phyloP scores from a whole-genome alignment of 257 asterid species.

The Fraxinus quadrangulata region DNA sequence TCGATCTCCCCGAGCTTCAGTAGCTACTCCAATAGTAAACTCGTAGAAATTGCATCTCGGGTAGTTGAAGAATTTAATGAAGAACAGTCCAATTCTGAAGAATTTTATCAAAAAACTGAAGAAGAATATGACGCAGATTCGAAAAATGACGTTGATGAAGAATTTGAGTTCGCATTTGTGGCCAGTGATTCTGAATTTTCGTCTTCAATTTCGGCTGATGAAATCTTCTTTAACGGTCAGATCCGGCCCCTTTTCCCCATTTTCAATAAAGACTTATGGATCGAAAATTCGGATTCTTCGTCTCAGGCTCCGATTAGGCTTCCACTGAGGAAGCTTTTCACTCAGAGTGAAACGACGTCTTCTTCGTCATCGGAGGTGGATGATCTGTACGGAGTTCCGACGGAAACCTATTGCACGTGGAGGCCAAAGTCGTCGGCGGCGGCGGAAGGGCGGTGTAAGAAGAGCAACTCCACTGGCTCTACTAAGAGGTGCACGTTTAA shows the following conservation, averaged over 20 bases:
- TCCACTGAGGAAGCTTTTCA: conserved; percentile 53
- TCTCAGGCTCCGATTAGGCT: conserved; percentile 33
- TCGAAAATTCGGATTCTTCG: conserved; percentile 20
- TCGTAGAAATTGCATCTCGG: conserved; percentile 47
- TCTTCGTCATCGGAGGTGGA: conserved; percentile 48
- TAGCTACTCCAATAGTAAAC: conserved; percentile 38
- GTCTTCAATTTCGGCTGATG: conserved; percentile 60
- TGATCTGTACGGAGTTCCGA: conserved; percentile 49
- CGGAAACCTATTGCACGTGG: conserved; percentile 62
- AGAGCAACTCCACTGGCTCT: conserved; percentile 55
- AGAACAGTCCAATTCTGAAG: conserved; percentile 23
- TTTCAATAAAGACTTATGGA: conserved; percentile 39
- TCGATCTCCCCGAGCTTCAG: conserved; percentile 56
- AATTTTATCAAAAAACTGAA: conserved; percentile 33
- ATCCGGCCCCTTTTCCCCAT: conserved; percentile 67
- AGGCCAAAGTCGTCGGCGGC: conserved; percentile 27
- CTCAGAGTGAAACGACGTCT: conserved; percentile 42
- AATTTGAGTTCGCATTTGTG: conserved; percentile 46
- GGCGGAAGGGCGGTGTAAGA: conserved; percentile 39
- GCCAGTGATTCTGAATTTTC: conserved; percentile 29
- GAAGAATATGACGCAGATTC: conserved; percentile 11
- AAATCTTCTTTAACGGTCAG: conserved; percentile 72
- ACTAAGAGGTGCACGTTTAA: conserved; percentile 54
- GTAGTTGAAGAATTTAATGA: conserved; percentile 41
- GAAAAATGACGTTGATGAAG: conserved; percentile 33